These are phyloP conservation scores for Podaxis carcinomalis DNA, from an alignment of 768 basidiomycete genomes.

Conservation along the genomic window DNA sequence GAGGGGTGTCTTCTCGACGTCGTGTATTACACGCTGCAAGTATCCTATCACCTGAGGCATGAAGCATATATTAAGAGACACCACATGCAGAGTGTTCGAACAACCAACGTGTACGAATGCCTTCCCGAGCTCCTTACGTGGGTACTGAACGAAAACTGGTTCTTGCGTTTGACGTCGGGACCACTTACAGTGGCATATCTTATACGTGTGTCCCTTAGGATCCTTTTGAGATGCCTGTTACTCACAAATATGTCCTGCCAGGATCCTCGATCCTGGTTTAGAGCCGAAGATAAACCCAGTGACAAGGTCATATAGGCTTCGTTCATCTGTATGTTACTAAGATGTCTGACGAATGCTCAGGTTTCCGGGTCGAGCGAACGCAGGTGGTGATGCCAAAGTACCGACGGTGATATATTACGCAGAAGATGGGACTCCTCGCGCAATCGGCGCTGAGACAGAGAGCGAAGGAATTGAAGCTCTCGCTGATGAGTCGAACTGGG, in stretches of 20 bases:
- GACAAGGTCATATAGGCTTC: conserved; percentile 14
- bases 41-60: background rate
- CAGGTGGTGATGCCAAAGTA: conserved; percentile 42
- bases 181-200: conserved; percentile 39
- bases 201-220: conserved; percentile 23
- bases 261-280: conserved; percentile 35
- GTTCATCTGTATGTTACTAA: background rate
- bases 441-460: conserved; percentile 40
- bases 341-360: conserved; percentile 18
- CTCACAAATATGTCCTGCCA: conserved; percentile 6
- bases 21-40: background rate
- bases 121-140: conserved; percentile 14
- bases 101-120: conserved; percentile 4
- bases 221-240: background rate
- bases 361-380: conserved; percentile 38
- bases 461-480: conserved; percentile 29
- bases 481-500: conserved; percentile 42
- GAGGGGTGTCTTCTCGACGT: background rate
- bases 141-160: conserved; percentile 29
- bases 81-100: background rate
- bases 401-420: conserved; percentile 46
- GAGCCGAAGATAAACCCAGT: conserved; percentile 20
- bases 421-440: conserved; percentile 27
- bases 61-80: background rate
- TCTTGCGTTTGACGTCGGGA: conserved; percentile 38